Percentiles rank a stretch among this genome's conserved stretches.
Evolutionary conservation across 768 basidiomycete genomes (phyloP).

Genomic region (Lyophyllum semitale): DNA sequence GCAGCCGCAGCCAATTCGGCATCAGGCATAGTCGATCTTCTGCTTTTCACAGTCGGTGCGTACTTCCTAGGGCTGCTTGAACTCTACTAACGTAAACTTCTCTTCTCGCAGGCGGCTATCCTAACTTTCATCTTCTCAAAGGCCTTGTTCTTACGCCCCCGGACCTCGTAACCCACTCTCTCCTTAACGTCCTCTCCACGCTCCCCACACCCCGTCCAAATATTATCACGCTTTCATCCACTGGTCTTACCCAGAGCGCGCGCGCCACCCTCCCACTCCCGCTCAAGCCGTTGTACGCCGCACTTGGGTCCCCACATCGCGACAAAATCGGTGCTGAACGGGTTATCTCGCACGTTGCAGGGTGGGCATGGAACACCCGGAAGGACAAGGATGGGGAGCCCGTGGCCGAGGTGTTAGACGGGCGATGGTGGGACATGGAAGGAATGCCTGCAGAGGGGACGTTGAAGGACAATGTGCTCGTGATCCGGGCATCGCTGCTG

Average conservation of each 20-base stretch:
- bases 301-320: slow-evolving; percentile 47
- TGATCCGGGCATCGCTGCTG: slow-evolving; percentile 59
- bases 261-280: slow-evolving; percentile 47
- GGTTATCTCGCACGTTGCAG: slow-evolving; percentile 46
- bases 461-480: slow-evolving; percentile 40
- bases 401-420: slow-evolving; percentile 42
- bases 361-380: slow-evolving; percentile 47
- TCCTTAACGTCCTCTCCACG: slow-evolving; percentile 59
- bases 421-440: slow-evolving; percentile 42
- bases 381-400: slow-evolving; percentile 44
- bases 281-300: slow-evolving; percentile 49
- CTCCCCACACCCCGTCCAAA: slow-evolving; percentile 46
- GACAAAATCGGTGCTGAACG: slow-evolving; percentile 68
- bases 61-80: slow-evolving; percentile 5
- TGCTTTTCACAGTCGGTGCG: slow-evolving; percentile 65
- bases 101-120: slow-evolving; percentile 41
- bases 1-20: slow-evolving; percentile 35
- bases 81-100: background rate
- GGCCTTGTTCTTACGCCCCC: slow-evolving; percentile 51
- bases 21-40: slow-evolving; percentile 42
- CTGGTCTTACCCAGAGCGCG: slow-evolving; percentile 49
- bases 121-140: slow-evolving; percentile 45
- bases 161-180: slow-evolving; percentile 58
- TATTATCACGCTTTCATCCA: slow-evolving; percentile 55
- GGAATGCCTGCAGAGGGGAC: slow-evolving; percentile 45